A percentile compares a stretch with the other conserved stretches of the same genome.
Conservation (phyloP, 2,329 filamentous ascomycete species). For the Fonsecaea erecta region DNA sequence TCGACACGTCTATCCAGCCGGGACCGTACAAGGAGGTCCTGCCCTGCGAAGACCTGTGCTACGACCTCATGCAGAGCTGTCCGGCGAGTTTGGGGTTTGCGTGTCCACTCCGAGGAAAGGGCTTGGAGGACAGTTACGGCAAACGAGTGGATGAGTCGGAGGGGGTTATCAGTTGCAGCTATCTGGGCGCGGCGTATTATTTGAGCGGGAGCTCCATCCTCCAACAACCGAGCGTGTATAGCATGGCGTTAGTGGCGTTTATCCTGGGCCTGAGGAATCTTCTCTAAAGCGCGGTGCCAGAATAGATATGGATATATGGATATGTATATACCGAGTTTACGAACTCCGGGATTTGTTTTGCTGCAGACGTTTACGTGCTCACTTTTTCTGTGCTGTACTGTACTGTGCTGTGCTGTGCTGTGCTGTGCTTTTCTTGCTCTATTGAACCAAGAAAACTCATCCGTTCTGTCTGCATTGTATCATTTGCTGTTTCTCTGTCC, state of each 20-base stretch:
- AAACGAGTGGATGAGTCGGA: slow-evolving; percentile 40
- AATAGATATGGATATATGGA: too few relatives aligned
- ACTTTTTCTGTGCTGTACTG: too few relatives aligned
- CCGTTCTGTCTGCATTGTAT: too few relatives aligned
- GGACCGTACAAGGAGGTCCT: slow-evolving; percentile 94
- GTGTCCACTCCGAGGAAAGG: slow-evolving; percentile 65
- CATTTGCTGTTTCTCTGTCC: too few relatives aligned
- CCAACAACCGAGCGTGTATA: not conserved
- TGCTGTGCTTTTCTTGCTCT: too few relatives aligned
- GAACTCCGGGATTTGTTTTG: too few relatives aligned
- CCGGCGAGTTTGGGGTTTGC: slow-evolving; percentile 74
- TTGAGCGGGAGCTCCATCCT: slow-evolving; percentile 44
- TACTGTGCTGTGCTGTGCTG: too few relatives aligned
- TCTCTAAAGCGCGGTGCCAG: not conserved
- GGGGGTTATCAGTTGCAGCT: slow-evolving; percentile 62
- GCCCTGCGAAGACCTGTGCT: slow-evolving; percentile 87
- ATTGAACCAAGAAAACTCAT: too few relatives aligned
- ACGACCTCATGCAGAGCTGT: slow-evolving; percentile 81
- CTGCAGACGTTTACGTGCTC: too few relatives aligned
- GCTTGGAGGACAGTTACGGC: slow-evolving; percentile 59
- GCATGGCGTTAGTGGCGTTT: slow-evolving; percentile 21
- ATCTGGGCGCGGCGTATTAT: slow-evolving; percentile 63
- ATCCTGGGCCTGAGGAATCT: slow-evolving; percentile 15
- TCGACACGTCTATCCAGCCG: slow-evolving; percentile 73
- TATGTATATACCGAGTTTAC: too few relatives aligned